Base-by-base conservation (phyloP, 441 rosid species). In the Bruguiera hainesii region DNA sequence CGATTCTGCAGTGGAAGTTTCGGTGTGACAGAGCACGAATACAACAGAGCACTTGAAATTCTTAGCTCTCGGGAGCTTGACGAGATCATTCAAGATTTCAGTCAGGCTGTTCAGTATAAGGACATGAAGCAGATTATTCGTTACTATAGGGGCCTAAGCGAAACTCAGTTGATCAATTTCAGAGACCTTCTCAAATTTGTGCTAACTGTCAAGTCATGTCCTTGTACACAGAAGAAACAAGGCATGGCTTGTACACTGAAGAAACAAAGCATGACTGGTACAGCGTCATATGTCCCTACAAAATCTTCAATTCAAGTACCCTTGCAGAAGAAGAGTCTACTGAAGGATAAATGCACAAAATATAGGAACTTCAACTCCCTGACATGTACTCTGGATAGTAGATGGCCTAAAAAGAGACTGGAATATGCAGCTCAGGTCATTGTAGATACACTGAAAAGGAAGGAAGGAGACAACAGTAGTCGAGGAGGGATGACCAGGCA, bases 371-470 rank as follows among this genome's bases (percentile, higher is more conserved):
- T 91, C 21, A 71, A 81, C 7, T 62, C 65, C 64, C 77, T 88
- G 13, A 74, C 84, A 15, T 82, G 84, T 39, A 78, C 76, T 56
- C 67, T 85, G 90, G 92, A 82, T 60, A 89, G 93, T 67, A 78
- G 98, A 79, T 95, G 99, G 99, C 89, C 96, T 18, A 67, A 78
- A 49, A 87, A 86, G 71, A 87, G 99, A 73, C 82, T 94, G 5
- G 86, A 88, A 62, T 88, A 70, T 37, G 85, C 96, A 37, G 98
- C 98, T 61, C 86, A 83, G 31, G 93, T 90, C 53, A 84, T 95
- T 28, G 96, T 87, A 30, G 78, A 83, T 62, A 82, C 93, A 7
- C 59, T 90, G 74, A 80, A 77, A 74, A 85, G 81, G 37, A 87
- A 81, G 69, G 83, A 83, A 73, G 78, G 76, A 2, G 67, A 68